Evolutionary conservation across 768 basidiomycete genomes (phyloP).

Genomic region (Cystofilobasidium ferigula): DNA sequence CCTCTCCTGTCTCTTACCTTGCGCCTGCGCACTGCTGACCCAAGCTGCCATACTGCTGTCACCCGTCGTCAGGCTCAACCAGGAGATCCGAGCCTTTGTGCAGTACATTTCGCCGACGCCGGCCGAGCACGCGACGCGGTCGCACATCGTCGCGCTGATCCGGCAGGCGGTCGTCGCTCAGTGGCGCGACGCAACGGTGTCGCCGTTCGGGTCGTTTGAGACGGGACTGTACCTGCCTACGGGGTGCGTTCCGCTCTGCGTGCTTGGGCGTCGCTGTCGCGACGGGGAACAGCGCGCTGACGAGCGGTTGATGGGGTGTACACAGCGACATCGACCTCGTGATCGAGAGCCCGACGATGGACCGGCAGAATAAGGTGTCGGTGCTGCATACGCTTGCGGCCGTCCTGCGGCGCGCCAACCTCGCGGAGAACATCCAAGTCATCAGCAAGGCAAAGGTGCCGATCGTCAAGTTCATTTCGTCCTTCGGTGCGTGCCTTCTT

Average conservation of each 20-base stretch:
- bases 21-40: neutral
- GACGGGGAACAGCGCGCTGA: neutral
- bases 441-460: constrained; percentile 91
- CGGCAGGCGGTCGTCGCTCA: constrained; percentile 50
- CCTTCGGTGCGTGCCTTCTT: constrained; percentile 44
- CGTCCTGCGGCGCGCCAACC: constrained; percentile 58
- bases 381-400: constrained; percentile 63
- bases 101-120: constrained; percentile 77
- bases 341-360: constrained; percentile 66
- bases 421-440: constrained; percentile 71
- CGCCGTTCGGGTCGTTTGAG: constrained; percentile 83
- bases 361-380: constrained; percentile 51
- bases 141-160: constrained; percentile 60
- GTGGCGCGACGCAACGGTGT: constrained; percentile 69
- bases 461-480: constrained; percentile 87
- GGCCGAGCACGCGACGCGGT: constrained; percentile 72
- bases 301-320: neutral
- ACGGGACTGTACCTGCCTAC: constrained; percentile 86
- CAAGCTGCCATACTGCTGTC: constrained; percentile 6
- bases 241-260: constrained; percentile 50
- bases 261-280: neutral
- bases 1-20: neutral
- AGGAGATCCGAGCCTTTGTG: constrained; percentile 74
- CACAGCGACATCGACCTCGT: constrained; percentile 89
- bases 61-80: constrained; percentile 53